Evolutionary conservation across 768 basidiomycete species (phyloP), one percentile per base, ranked within the genome.

Genomic region (Hypholoma fasciculare): DNA sequence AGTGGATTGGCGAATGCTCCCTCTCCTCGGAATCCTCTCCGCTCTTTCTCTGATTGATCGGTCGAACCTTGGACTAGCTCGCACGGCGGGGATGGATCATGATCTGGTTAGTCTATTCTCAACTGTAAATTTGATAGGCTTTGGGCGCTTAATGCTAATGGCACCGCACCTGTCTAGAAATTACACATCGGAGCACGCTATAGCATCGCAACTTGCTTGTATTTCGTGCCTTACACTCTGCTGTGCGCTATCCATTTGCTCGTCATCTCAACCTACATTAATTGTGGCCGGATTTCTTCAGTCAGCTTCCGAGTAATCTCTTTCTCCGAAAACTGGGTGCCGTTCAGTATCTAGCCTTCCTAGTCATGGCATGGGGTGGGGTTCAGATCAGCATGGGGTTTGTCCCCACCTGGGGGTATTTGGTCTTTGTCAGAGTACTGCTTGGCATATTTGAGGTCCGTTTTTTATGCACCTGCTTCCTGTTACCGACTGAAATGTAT

Each of bases 341-440:
- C n/a, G 69, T 72, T 44, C 72, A 75, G 52, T 75, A 74, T 63
- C 64, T 82, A 23, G 62, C 77, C 16, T 76, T 78, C 58, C 76
- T 75, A 54, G 76, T 77, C 9, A 51, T 79, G 37, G 67, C 76
- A 11, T 82, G 80, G 80, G 80, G 80, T 14, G 59, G 65, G 26
- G 75, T 76, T 14, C 75, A 80, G 64, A 63, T 81, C 20, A 70
- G 69, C 11, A 81, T 82, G 80, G 80, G 77, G 2, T 82, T 82
- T 57, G 76, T 78, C 13, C 67, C 73, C 0, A 67, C 66, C 30
- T 82, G 80, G 81, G 66, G 70, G 19, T 63, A 71, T 46, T 66
- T 82, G 55, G 71, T 67, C 11, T 60, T 80, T 27, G 76, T 75
- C 58, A 67, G 80, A 49, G 70, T 72, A 4, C 60, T 80, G 19